A percentile compares a stretch with the other conserved stretches of the same genome.
phyloP scores from a whole-genome alignment of 163 green algal genomes.

The Coccomyxa subellipsoidea region DNA sequence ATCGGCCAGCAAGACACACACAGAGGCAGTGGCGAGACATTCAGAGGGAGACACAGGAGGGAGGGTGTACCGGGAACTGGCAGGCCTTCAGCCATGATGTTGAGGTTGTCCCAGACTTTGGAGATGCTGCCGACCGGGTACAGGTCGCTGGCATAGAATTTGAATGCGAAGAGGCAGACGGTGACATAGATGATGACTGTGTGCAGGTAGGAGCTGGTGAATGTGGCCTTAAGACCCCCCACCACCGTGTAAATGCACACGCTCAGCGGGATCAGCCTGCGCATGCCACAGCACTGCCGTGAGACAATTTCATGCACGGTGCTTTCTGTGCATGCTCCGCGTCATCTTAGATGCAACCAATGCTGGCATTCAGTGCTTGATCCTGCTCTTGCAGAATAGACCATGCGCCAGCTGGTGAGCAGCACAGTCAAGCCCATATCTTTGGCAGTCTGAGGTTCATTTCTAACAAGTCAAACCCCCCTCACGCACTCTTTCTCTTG shows the following conservation, averaged over 20 bases:
- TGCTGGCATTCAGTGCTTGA: background rate
- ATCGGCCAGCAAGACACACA: no score
- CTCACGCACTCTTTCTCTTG: no score
- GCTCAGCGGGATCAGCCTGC: slow-evolving; percentile 79
- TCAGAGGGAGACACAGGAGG: no score
- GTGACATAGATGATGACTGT: slow-evolving; percentile 76
- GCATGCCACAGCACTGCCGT: background rate
- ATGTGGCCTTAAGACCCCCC: slow-evolving; percentile 61
- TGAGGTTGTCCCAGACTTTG: slow-evolving; percentile 60
- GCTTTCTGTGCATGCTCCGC: no score
- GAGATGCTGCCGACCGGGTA: slow-evolving; percentile 11
- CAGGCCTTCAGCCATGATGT: slow-evolving; percentile 12
- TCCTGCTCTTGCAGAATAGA: no score
- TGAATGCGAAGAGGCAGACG: slow-evolving; percentile 71
- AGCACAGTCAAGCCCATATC: no score
- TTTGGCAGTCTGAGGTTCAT: no score
- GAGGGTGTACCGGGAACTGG: slow-evolving; percentile 42
- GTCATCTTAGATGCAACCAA: background rate
- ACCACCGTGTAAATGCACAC: slow-evolving; percentile 85
- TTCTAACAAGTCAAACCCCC: no score
- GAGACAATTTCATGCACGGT: background rate
- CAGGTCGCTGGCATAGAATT: slow-evolving; percentile 4
- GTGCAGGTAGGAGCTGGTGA: slow-evolving; percentile 76
- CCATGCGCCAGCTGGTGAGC: no score
- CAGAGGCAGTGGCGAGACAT: no score